Conservation (phyloP, 2,329 filamentous ascomycete genomes). For the Davidsoniella virescens region DNA sequence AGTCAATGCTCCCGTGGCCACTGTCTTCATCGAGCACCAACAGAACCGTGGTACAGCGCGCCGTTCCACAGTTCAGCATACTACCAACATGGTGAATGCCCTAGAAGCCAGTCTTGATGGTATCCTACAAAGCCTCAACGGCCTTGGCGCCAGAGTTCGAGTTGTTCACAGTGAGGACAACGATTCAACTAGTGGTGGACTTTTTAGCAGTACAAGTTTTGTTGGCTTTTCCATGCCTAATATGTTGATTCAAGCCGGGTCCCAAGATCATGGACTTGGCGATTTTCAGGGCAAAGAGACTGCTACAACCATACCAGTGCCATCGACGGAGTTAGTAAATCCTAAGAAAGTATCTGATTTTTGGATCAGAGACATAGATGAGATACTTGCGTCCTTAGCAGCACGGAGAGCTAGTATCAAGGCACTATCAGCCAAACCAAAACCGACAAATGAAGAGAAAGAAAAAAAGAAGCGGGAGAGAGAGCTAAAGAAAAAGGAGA, state of each 20-base stretch:
- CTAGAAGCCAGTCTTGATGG: slow-evolving; percentile 5
- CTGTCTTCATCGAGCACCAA: slow-evolving; percentile 9
- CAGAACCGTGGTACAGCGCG: background rate
- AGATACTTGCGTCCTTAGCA: background rate
- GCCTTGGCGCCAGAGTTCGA: background rate
- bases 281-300: background rate
- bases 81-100: slow-evolving; percentile 5
- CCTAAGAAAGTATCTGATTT: slow-evolving; percentile 5
- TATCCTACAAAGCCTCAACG: slow-evolving; percentile 1
- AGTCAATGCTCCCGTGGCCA: background rate
- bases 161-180: too few relatives aligned
- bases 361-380: slow-evolving; percentile 5
- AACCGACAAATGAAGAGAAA: background rate
- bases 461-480: background rate
- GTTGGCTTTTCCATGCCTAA: too few relatives aligned
- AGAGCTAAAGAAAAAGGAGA: background rate
- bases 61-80: slow-evolving; percentile 1
- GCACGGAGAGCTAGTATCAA: background rate
- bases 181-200: too few relatives aligned
- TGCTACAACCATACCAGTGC: background rate
- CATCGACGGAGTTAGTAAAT: background rate
- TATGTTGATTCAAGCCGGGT: too few relatives aligned
- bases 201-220: too few relatives aligned
- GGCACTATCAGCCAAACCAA: background rate
- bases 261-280: background rate